Evolutionary conservation across 108 stramenopile genomes (phyloP).

Genomic region (Nitzschia inconspicua): DNA sequence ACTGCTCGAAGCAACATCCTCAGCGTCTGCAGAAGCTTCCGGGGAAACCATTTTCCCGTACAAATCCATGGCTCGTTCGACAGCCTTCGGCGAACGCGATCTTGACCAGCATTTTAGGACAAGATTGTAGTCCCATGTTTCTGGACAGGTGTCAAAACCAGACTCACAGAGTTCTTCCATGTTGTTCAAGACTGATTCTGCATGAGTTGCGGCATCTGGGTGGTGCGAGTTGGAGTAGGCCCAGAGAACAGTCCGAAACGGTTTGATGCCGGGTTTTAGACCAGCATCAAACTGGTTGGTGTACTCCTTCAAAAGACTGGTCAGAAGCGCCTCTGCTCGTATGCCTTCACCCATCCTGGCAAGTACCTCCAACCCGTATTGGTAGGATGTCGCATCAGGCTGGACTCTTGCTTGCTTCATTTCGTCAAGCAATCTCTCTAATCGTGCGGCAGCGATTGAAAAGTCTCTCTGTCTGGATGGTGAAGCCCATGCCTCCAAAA

Average conservation of each 20-base stretch:
- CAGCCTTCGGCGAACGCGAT: conserved; percentile 7
- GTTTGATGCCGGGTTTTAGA: conserved; percentile 23
- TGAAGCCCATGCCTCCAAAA: conserved; percentile 10
- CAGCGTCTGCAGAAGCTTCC: not conserved
- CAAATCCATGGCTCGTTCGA: conserved; percentile 5
- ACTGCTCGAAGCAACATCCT: not conserved
- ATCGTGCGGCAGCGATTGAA: not conserved
- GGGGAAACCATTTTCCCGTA: conserved; percentile 13
- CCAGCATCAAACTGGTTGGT: conserved; percentile 24
- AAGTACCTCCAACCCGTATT: conserved; percentile 17
- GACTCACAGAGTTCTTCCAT: conserved; percentile 25
- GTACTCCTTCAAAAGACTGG: conserved; percentile 23
- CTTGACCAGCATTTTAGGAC: conserved; percentile 28
- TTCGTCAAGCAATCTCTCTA: conserved; percentile 9
- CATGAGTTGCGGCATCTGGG: conserved; percentile 23
- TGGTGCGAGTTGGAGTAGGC: conserved; percentile 27
- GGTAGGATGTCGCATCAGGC: conserved; percentile 12
- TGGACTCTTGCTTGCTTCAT: conserved; percentile 20
- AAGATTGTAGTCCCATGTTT: conserved; percentile 19
- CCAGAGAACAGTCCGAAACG: conserved; percentile 25
- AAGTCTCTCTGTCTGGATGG: not conserved
- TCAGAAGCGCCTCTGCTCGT: conserved; percentile 15
- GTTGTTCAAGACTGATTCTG: conserved; percentile 27
- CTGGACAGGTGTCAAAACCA: conserved; percentile 11
- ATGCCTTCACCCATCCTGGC: conserved; percentile 21